Evolutionary conservation across 1,284 basidiomycete genomes (phyloP), one percentile per base, ranked within the genome.

Genomic region (Puccinia coronata): DNA sequence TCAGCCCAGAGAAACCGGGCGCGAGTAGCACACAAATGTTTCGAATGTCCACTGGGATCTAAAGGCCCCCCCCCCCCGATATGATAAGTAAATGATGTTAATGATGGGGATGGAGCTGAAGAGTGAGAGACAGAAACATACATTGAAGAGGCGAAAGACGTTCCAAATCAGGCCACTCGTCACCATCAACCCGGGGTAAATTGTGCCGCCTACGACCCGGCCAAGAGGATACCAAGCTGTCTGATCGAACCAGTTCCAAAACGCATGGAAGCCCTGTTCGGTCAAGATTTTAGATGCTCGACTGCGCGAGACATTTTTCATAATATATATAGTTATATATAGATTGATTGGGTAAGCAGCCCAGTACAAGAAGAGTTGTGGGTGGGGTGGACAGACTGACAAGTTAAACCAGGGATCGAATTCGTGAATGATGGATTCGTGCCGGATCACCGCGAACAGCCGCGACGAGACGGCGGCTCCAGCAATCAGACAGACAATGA

Each of bases 171-270:
- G 34, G n/a, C 70, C 79, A 73, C 70, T 73, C n/a, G 79, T 81
- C 28, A 74, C 79, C 79, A 81, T 81, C 47, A 81, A 57, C 8
- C 86, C 97, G 2, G 97, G 97, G 86, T 98, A 99, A 85, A 99
- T 93, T 14, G 97, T 99, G 67, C 96, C 96, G 79, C 97, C 97
- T 61, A 98, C 96, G 71, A 97, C 95, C 85, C 97, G 93, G 69
- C 97, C 97, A 1, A 99, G 91, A 18, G 97, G 97, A 86, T 99
- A 99, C 97, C 87, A 87, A 4, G 85, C 96, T 6, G 97, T 97
- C 47, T 96, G 95, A 87, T 99, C 97, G 87, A 99, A 99, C 97
- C 97, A 99, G 87, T 99, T 99, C 96, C 94, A 99, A 88, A 96
- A 99, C 91, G 95, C 94, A 88, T 96, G 95, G 88, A 98, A 97